phyloP scores from a whole-genome alignment of 768 basidiomycete species.

The Mycena amicta region DNA sequence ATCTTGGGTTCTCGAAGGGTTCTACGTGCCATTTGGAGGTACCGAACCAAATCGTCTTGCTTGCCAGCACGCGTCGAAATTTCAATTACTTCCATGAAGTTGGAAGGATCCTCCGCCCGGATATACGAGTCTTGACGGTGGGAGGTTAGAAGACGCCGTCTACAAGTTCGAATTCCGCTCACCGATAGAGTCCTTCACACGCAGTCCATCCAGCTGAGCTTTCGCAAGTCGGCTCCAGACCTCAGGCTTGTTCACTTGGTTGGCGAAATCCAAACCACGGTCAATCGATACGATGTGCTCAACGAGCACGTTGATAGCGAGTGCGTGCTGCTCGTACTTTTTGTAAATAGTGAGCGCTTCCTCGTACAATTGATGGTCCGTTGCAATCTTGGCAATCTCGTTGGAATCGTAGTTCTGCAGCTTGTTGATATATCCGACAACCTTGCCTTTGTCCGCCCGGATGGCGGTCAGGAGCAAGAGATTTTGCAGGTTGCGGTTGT shows the following conservation, averaged over 20 bases:
- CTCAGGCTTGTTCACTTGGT: conserved; percentile 93
- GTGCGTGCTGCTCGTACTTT: conserved; percentile 93
- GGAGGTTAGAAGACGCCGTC: conserved; percentile 56
- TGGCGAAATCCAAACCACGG: conserved; percentile 93
- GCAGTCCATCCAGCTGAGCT: conserved; percentile 95
- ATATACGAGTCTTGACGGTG: conserved; percentile 87
- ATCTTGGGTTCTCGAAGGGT: conserved; percentile 95
- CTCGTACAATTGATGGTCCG: conserved; percentile 92
- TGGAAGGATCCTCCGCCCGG: conserved; percentile 93
- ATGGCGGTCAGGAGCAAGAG: conserved; percentile 93
- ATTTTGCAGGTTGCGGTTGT: conserved; percentile 96
- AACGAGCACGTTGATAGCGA: conserved; percentile 96
- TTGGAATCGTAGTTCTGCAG: conserved; percentile 91
- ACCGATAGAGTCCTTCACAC: conserved; percentile 98
- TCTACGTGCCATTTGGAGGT: conserved; percentile 98
- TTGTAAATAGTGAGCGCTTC: conserved; percentile 97
- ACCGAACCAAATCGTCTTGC: conserved; percentile 92
- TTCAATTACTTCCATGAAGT: conserved; percentile 94
- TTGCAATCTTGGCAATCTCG: conserved; percentile 96
- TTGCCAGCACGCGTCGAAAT: conserved; percentile 92
- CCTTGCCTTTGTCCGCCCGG: conserved; percentile 97
- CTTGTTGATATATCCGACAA: conserved; percentile 97
- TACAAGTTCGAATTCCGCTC: conserved; percentile 28
- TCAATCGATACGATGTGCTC: conserved; percentile 98
- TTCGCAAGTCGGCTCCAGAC: conserved; percentile 99